A percentile compares a stretch with the other conserved stretches of the same genome.
phyloP scores from a whole-genome alignment of 768 basidiomycete genomes.

The Suillus fuscotomentosus region DNA sequence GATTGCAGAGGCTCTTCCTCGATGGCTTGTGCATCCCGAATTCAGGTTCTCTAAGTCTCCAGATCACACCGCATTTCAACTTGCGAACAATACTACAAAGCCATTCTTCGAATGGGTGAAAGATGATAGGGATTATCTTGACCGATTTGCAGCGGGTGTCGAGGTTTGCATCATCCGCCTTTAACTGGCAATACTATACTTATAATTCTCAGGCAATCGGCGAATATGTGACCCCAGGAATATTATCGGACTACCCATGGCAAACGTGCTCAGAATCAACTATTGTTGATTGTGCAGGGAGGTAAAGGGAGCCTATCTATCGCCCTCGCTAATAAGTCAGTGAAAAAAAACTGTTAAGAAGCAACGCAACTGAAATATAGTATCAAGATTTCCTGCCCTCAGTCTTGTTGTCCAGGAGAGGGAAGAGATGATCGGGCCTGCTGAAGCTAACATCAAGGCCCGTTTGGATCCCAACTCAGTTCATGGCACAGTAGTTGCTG shows the following conservation, averaged over 20 bases:
- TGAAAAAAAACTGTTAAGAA: not conserved
- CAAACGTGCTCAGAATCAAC: conserved; percentile 32
- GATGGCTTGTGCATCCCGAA: conserved; percentile 15
- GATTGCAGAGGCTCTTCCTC: conserved; percentile 14
- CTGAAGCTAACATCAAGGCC: conserved; percentile 15
- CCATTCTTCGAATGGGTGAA: conserved; percentile 31
- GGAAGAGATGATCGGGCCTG: conserved; percentile 18
- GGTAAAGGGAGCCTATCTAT: conserved; percentile 40
- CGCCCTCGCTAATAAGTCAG: conserved; percentile 37
- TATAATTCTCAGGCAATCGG: conserved; percentile 1
- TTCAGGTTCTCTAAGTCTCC: conserved; percentile 13
- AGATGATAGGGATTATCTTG: not conserved
- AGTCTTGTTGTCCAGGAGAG: conserved; percentile 38
- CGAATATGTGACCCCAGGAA: conserved; percentile 29
- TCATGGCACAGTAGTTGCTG: conserved; percentile 32
- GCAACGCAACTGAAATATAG: not conserved
- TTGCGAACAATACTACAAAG: conserved; percentile 35
- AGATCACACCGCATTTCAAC: conserved; percentile 36
- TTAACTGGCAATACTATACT: not conserved
- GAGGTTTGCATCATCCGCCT: not conserved
- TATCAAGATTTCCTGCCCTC: conserved; percentile 1
- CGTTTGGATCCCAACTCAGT: conserved; percentile 34
- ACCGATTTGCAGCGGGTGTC: not conserved
- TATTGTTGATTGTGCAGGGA: conserved; percentile 38
- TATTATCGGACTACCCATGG: conserved; percentile 41